Percentiles rank a stretch among this genome's conserved stretches.
Conservation (phyloP, 768 basidiomycete species). For the Pisolithus tinctorius region DNA sequence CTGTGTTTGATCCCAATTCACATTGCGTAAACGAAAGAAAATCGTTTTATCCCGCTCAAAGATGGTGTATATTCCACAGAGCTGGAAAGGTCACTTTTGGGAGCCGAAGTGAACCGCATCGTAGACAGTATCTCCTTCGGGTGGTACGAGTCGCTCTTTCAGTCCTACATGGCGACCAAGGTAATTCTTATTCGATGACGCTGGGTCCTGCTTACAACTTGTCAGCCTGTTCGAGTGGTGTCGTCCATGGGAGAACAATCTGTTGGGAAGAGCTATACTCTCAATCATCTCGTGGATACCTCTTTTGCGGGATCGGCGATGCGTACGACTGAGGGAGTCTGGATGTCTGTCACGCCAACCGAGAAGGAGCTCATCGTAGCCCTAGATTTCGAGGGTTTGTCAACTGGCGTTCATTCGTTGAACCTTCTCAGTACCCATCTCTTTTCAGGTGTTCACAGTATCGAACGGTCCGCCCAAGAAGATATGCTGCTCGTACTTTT, state of each 20-base stretch:
- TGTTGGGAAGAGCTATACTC: constrained; percentile 52
- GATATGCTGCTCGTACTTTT: constrained; percentile 58
- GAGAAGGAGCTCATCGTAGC: constrained; percentile 47
- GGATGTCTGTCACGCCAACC: constrained; percentile 63
- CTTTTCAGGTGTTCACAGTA: constrained; percentile 49
- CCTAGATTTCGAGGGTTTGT: constrained; percentile 55
- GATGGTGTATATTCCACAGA: constrained; percentile 47
- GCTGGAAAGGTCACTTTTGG: constrained; percentile 46
- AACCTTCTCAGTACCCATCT: not conserved
- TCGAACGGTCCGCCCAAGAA: constrained; percentile 58
- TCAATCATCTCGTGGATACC: constrained; percentile 57
- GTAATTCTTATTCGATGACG: constrained; percentile 15
- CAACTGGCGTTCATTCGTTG: constrained; percentile 3
- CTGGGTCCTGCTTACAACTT: not conserved
- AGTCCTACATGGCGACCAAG: constrained; percentile 55
- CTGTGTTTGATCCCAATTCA: constrained; percentile 62
- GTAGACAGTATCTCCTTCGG: constrained; percentile 51
- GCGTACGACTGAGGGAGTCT: constrained; percentile 62
- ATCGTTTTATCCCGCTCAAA: constrained; percentile 54
- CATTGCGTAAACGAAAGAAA: constrained; percentile 51
- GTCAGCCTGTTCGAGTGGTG: constrained; percentile 55
- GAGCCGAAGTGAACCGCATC: constrained; percentile 52
- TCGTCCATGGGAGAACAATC: constrained; percentile 68
- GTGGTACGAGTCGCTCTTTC: constrained; percentile 61
- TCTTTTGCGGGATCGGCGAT: constrained; percentile 63